Conservation (phyloP, 2,329 filamentous ascomycete genomes). For the Teratosphaeria pseudoeucalypti region DNA sequence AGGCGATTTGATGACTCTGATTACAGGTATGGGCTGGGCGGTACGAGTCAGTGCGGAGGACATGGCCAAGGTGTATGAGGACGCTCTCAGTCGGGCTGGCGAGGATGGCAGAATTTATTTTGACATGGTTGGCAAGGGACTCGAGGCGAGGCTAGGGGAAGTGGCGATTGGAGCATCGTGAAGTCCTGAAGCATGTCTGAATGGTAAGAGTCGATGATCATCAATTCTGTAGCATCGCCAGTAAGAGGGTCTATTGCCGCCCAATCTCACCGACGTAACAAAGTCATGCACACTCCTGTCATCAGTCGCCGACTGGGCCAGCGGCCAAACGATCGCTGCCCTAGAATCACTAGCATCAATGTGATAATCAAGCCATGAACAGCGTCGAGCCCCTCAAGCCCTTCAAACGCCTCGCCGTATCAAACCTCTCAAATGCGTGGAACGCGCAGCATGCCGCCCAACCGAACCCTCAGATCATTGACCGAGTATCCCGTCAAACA, state of each 20-base stretch:
- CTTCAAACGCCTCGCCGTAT: too few relatives aligned
- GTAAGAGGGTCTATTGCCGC: not conserved
- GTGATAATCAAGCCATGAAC: too few relatives aligned
- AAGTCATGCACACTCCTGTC: not conserved
- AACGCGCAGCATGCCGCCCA: too few relatives aligned
- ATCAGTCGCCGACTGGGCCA: not conserved
- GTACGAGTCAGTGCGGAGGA: slow-evolving; percentile 29
- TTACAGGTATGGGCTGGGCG: slow-evolving; percentile 36
- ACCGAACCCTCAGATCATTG: too few relatives aligned
- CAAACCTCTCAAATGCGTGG: too few relatives aligned
- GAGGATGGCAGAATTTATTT: slow-evolving; percentile 1
- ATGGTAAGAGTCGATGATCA: not conserved
- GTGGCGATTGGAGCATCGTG: not conserved
- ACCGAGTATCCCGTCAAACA: too few relatives aligned
- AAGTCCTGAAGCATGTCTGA: not conserved
- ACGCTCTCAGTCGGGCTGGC: slow-evolving; percentile 1
- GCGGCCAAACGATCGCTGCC: not conserved
- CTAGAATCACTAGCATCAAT: too few relatives aligned
- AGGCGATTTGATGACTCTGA: slow-evolving; percentile 25
- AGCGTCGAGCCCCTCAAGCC: too few relatives aligned
- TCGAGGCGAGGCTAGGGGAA: not conserved
- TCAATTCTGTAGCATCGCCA: not conserved
- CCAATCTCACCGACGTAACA: not conserved
- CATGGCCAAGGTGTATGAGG: slow-evolving; percentile 31
- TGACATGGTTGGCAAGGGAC: slow-evolving; percentile 1